Conservation (phyloP, 306 rosid species). For the Gastrolobium bilobum region DNA sequence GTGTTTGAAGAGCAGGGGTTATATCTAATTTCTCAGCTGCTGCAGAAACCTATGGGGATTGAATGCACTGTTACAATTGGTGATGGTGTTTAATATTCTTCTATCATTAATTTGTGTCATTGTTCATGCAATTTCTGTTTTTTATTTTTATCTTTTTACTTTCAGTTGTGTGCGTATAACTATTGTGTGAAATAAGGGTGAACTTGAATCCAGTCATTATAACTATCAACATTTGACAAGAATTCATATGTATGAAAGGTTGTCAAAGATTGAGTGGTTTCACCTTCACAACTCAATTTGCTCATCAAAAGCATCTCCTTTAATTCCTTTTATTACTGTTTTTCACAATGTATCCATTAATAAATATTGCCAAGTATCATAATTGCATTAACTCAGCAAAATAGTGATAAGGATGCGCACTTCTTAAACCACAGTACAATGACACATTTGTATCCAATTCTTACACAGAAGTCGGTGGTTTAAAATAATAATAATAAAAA, state of each 20-base stretch:
- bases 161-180: background rate
- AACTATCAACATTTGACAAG: constrained; percentile 4
- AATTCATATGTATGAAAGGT: background rate
- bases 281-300: constrained; percentile 1
- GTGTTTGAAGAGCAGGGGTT: constrained; percentile 70
- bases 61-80: constrained; percentile 38
- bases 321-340: background rate
- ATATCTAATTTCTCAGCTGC: constrained; percentile 48
- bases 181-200: constrained; percentile 46
- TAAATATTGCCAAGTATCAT: no score
- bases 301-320: background rate
- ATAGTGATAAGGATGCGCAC: no score
- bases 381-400: no score
- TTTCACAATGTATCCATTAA: background rate
- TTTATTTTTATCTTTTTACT: background rate
- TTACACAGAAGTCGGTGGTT: no score
- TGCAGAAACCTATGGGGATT: constrained; percentile 14
- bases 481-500: no score
- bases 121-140: constrained; percentile 28
- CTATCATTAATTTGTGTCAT: constrained; percentile 10
- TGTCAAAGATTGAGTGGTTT: background rate
- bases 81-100: constrained; percentile 5
- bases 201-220: constrained; percentile 21
- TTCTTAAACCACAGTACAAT: no score
- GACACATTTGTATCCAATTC: no score